Conservation (phyloP, 2,329 filamentous ascomycete species). For the Calonectria crousiana region DNA sequence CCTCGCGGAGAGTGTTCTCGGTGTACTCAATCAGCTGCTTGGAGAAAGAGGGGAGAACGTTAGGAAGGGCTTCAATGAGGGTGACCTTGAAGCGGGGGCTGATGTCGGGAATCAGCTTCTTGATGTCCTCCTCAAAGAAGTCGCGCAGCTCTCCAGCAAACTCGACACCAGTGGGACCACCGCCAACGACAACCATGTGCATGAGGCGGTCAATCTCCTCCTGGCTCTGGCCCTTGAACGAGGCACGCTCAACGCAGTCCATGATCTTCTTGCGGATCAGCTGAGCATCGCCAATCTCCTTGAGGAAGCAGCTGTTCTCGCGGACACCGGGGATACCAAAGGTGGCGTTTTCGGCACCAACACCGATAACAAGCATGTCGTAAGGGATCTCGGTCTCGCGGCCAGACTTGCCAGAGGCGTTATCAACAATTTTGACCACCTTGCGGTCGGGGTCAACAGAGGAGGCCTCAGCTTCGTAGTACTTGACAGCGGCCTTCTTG, state of each 20-base stretch:
- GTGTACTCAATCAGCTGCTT: conserved; percentile 99
- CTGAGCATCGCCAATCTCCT: conserved; percentile 97
- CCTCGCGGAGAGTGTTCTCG: conserved; percentile 98
- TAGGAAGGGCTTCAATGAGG: conserved; percentile 95
- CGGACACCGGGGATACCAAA: conserved; percentile 97
- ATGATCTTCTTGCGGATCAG: conserved; percentile 98
- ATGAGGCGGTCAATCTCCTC: conserved; percentile 94
- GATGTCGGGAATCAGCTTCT: conserved; percentile 98
- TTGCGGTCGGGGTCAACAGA: conserved; percentile 95
- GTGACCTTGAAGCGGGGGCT: conserved; percentile 96
- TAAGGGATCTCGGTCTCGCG: conserved; percentile 91
- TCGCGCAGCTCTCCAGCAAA: conserved; percentile 98
- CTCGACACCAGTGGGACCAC: conserved; percentile 96
- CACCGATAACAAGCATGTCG: conserved; percentile 97
- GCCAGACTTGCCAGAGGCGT: conserved; percentile 88
- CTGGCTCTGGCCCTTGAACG: conserved; percentile 93
- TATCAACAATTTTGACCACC: conserved; percentile 89
- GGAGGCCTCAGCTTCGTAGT: conserved; percentile 97
- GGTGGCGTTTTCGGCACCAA: conserved; percentile 97
- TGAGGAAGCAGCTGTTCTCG: conserved; percentile 97
- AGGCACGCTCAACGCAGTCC: conserved; percentile 98
- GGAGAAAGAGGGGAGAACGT: conserved; percentile 97
- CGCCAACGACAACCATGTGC: conserved; percentile 97
- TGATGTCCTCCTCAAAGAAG: conserved; percentile 98
- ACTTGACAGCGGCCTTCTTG: conserved; percentile 94